Base-by-base conservation (phyloP, 2,329 filamentous ascomycete genomes). In the Amphichorda felina region DNA sequence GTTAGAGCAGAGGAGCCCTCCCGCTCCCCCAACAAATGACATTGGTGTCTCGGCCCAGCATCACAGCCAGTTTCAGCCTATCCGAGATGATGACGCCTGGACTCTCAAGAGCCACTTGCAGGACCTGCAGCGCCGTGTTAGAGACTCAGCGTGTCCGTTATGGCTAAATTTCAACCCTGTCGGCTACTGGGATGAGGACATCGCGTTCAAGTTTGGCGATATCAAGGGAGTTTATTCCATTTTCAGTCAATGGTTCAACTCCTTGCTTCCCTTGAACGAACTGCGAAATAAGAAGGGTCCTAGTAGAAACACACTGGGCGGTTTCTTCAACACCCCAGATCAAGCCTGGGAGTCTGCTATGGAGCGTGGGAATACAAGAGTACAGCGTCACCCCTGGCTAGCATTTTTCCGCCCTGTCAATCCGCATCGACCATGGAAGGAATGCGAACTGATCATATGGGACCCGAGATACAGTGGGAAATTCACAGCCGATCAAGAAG, bases 361-460 rank as follows among this genome's bases (percentile, higher is more conserved):
- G 21, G 6, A 10, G 21, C 21, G 21, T 10, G 21, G 21, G 21
- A n/a, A n/a, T n/a, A n/a, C n/a, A n/a, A n/a, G n/a, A n/a, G 21
- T 24, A 6, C 47, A 43, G 22, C 58, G 63, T 8, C 60, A 64
- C 30, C 66, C 72, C 1, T 77, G 71, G 70, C 41, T 75, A 24
- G 66, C 55, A 0, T 45, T 70, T 11, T 61, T 63, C 38, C 61
- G 72, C 9, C 61, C 66, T 0, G 44, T 52, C 4, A 51, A 64
- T n/a, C 51, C 57, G 2, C 55, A 64, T 37, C 11, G 36, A 16
- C 43, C 48, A 1, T 63, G 54, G 46, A 42, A 2, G 1, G 34
- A 36, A 2, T 56, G 59, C 3, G 70, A 76, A 43, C 43, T 77
- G 10, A 53, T 76, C 5, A 68, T 77, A 27, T 75, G 70, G 70